Conservation (phyloP, 352 stramenopile species). For the Saprolegnia diclina region DNA sequence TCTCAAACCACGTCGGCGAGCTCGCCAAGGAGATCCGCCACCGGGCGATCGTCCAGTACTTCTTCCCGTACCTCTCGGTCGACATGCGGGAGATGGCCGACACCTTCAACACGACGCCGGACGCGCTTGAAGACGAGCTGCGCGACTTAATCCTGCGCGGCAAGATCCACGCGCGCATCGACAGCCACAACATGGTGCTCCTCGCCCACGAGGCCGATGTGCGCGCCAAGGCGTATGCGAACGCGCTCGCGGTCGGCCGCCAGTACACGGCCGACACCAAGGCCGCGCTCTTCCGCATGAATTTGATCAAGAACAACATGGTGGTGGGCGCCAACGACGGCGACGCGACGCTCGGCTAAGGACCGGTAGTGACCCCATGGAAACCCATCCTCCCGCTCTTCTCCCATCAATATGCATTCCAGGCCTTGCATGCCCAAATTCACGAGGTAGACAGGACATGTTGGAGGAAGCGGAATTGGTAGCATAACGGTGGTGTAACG, state of each 20-base stretch:
- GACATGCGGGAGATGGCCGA: slow-evolving; percentile 81
- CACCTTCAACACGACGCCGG: slow-evolving; percentile 65
- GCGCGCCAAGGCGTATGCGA: slow-evolving; percentile 65
- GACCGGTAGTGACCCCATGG: background rate
- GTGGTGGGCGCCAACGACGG: slow-evolving; percentile 53
- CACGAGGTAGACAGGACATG: too few species aligned
- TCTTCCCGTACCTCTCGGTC: slow-evolving; percentile 82
- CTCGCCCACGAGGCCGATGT: slow-evolving; percentile 77
- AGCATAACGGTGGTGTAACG: too few species aligned
- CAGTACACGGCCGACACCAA: slow-evolving; percentile 79
- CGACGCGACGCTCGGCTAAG: background rate
- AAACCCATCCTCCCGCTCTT: too few species aligned
- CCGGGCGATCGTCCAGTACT: slow-evolving; percentile 85
- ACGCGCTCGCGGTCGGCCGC: slow-evolving; percentile 69
- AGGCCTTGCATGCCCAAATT: too few species aligned
- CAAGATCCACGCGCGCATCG: slow-evolving; percentile 76
- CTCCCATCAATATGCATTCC: too few species aligned
- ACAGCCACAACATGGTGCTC: slow-evolving; percentile 85
- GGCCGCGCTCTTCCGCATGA: slow-evolving; percentile 80
- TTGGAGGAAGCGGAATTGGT: too few species aligned
- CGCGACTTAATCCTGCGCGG: slow-evolving; percentile 65
- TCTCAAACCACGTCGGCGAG: slow-evolving; percentile 63
- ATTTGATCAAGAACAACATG: slow-evolving; percentile 79
- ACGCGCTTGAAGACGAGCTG: slow-evolving; percentile 68
- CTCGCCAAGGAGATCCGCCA: slow-evolving; percentile 79